Percentiles rank a stretch among this genome's conserved stretches.
phyloP scores from a whole-genome alignment of 2,329 filamentous ascomycete genomes.

The Xylaria sp. region DNA sequence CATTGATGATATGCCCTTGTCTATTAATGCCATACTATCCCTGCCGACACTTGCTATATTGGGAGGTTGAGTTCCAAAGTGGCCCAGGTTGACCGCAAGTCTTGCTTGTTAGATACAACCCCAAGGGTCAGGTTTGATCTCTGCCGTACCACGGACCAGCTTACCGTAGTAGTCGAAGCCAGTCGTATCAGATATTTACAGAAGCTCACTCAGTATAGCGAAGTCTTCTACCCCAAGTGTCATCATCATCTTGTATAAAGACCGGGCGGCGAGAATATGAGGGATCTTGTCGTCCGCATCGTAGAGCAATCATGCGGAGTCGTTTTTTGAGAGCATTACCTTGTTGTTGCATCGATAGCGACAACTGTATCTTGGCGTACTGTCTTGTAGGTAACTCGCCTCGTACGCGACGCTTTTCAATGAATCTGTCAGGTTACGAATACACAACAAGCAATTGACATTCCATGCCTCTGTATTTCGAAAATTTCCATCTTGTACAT shows the following conservation, averaged over 20 bases:
- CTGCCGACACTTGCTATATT: slow-evolving; percentile 48
- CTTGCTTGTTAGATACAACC: slow-evolving; percentile 43
- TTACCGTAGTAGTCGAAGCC: slow-evolving; percentile 47
- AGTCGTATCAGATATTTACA: slow-evolving; percentile 34
- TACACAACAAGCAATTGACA: slow-evolving; percentile 49
- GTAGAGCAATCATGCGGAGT: slow-evolving; percentile 50
- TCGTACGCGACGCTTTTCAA: slow-evolving; percentile 37
- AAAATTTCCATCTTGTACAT: slow-evolving; percentile 52
- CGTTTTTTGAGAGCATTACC: slow-evolving; percentile 49
- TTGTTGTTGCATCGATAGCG: slow-evolving; percentile 45
- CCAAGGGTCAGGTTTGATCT: slow-evolving; percentile 44
- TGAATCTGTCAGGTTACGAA: slow-evolving; percentile 52
- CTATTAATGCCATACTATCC: slow-evolving; percentile 55
- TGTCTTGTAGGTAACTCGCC: slow-evolving; percentile 26
- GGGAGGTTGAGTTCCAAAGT: slow-evolving; percentile 50
- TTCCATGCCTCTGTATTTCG: slow-evolving; percentile 58
- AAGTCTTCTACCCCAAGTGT: slow-evolving; percentile 43
- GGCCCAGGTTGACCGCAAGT: slow-evolving; percentile 52
- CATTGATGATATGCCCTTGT: slow-evolving; percentile 51
- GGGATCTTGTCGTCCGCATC: slow-evolving; percentile 46
- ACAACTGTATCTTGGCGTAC: neutral
- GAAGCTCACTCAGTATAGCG: slow-evolving; percentile 43
- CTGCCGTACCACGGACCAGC: slow-evolving; percentile 47
- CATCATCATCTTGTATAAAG: slow-evolving; percentile 48
- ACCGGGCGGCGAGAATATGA: slow-evolving; percentile 47